phyloP scores from a whole-genome alignment of 768 basidiomycete genomes.

The Suillus brevipes region DNA sequence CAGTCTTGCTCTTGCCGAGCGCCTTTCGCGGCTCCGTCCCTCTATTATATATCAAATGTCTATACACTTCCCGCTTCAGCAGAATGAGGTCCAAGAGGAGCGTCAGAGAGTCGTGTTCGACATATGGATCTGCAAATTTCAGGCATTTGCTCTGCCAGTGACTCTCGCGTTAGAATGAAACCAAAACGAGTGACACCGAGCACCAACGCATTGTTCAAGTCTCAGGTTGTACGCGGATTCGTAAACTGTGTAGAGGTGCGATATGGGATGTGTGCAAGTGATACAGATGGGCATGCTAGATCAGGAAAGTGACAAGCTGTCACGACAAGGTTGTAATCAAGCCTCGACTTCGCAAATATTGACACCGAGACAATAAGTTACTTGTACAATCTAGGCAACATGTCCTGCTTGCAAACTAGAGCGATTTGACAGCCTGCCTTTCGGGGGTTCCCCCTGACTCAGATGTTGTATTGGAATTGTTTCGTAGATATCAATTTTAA shows the following conservation, averaged over 20 bases:
- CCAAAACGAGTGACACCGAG: background rate
- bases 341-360: background rate
- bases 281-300: constrained; percentile 76
- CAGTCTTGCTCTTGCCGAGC: constrained; percentile 18
- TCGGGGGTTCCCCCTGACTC: background rate
- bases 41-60: constrained; percentile 80
- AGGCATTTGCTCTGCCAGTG: constrained; percentile 52
- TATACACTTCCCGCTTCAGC: constrained; percentile 78
- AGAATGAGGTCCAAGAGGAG: constrained; percentile 79
- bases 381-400: background rate
- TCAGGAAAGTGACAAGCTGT: background rate
- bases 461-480: constrained; percentile 1
- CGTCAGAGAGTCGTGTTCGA: constrained; percentile 77
- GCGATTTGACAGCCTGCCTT: background rate
- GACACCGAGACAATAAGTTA: background rate
- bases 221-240: constrained; percentile 75
- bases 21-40: constrained; percentile 62
- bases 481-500: background rate
- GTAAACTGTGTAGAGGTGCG: constrained; percentile 81
- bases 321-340: background rate
- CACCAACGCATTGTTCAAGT: constrained; percentile 80
- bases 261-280: constrained; percentile 62
- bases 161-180: constrained; percentile 12
- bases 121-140: constrained; percentile 81
- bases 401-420: background rate